Conservation (phyloP, 2,329 filamentous ascomycete genomes). For the Penicillium sp. region DNA sequence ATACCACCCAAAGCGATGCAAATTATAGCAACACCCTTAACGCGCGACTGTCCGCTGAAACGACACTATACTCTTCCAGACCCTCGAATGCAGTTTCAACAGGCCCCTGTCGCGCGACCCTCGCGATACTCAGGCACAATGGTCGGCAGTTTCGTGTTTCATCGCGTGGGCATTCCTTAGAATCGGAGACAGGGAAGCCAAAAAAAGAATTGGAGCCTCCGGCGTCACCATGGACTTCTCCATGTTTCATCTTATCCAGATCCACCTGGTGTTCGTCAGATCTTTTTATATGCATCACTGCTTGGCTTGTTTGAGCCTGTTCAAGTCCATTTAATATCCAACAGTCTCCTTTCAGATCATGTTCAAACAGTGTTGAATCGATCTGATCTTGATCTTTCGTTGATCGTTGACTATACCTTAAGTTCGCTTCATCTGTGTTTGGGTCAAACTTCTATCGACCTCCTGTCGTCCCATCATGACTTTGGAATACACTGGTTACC, state of each 20-base stretch:
- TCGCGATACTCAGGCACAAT: constrained; percentile 19
- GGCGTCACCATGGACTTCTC: constrained; percentile 34
- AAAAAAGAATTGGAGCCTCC: constrained; percentile 26
- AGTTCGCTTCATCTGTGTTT: constrained; percentile 15
- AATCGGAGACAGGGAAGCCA: constrained; percentile 25
- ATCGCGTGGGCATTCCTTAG: constrained; percentile 17
- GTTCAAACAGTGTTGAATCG: constrained; percentile 16
- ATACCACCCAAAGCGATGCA: constrained; percentile 27
- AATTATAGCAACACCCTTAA: constrained; percentile 41
- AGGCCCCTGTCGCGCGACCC: constrained; percentile 22
- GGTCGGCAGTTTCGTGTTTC: constrained; percentile 27
- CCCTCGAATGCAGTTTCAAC: constrained; percentile 22
- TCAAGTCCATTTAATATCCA: constrained; percentile 41
- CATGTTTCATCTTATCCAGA: constrained; percentile 40
- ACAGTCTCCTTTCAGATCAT: constrained; percentile 29
- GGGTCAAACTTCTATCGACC: background rate
- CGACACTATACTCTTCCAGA: constrained; percentile 21
- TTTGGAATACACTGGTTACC: constrained; percentile 41
- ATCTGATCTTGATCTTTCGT: constrained; percentile 14
- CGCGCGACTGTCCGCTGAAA: constrained; percentile 39
- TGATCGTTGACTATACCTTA: constrained; percentile 15
- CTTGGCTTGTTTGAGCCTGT: constrained; percentile 18
- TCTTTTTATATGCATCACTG: constrained; percentile 24
- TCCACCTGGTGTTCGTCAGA: constrained; percentile 24
- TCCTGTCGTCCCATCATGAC: constrained; percentile 35